Conservation (phyloP, 2,329 filamentous ascomycete genomes). For the Helotiales sp. region DNA sequence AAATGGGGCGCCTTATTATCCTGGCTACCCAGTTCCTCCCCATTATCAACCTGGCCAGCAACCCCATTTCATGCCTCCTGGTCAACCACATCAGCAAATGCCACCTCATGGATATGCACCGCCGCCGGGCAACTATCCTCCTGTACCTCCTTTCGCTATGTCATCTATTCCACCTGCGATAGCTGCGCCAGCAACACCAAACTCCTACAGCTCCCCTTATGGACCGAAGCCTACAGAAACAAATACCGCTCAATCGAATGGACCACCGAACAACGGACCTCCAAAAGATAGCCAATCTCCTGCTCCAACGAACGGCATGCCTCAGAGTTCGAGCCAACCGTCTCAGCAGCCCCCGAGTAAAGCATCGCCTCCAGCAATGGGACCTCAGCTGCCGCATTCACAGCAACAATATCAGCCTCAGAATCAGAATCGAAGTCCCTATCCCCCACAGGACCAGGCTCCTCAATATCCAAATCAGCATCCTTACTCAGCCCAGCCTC, state of each 20-base stretch:
- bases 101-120: background rate
- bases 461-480: background rate
- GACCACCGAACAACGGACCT: background rate
- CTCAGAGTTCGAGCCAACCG: background rate
- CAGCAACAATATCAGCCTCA: background rate
- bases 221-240: slow-evolving; percentile 30
- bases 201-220: slow-evolving; percentile 37
- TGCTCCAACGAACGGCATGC: background rate
- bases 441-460: background rate
- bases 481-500: background rate
- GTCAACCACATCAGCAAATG: slow-evolving; percentile 5
- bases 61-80: background rate
- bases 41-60: slow-evolving; percentile 12
- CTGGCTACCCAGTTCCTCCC: background rate
- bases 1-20: background rate
- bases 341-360: background rate
- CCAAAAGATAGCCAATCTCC: background rate
- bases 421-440: background rate
- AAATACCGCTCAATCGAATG: slow-evolving; percentile 7
- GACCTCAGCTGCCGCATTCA: background rate
- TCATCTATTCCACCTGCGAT: slow-evolving; percentile 26
- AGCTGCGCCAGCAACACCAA: slow-evolving; percentile 13
- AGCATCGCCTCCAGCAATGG: background rate
- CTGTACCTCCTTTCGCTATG: slow-evolving; percentile 11
- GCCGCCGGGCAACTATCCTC: background rate